Conservation (phyloP, 331 rosid genomes). For the Dryas integrifolia region DNA sequence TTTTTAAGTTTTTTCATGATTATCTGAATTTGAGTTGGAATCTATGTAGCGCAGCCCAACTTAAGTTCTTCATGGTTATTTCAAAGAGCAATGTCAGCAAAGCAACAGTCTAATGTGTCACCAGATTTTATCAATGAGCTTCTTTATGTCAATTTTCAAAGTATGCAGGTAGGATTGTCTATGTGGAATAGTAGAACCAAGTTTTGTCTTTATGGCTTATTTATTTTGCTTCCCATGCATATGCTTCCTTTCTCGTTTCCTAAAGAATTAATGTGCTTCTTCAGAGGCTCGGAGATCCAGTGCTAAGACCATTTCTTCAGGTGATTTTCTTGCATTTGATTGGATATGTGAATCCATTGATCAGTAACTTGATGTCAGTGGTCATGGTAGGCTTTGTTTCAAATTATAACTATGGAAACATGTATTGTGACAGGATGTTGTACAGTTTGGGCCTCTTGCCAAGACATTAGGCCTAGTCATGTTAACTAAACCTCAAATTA, state of each 20-base stretch:
- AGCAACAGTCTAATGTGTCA: slow-evolving; percentile 57
- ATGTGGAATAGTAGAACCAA: neutral
- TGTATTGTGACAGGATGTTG: slow-evolving; percentile 72
- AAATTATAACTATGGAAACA: neutral
- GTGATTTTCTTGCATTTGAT: slow-evolving; percentile 33
- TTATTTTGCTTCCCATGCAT: neutral
- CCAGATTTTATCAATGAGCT: slow-evolving; percentile 84
- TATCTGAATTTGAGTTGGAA: slow-evolving; percentile 24
- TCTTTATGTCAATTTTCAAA: slow-evolving; percentile 64
- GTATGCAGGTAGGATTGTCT: slow-evolving; percentile 66
- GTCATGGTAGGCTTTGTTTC: neutral
- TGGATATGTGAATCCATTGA: slow-evolving; percentile 1
- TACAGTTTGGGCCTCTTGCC: slow-evolving; percentile 87
- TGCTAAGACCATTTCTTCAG: slow-evolving; percentile 89
- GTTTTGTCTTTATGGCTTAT: neutral
- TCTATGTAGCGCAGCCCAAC: slow-evolving; percentile 66
- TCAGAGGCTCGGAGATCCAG: slow-evolving; percentile 94
- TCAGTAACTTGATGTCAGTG: slow-evolving; percentile 9
- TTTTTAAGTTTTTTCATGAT: slow-evolving; percentile 17
- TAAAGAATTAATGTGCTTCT: slow-evolving; percentile 11
- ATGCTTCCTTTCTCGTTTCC: neutral
- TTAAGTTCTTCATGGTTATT: slow-evolving; percentile 95
- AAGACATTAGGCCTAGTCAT: slow-evolving; percentile 85
- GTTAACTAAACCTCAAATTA: slow-evolving; percentile 78
- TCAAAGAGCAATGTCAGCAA: slow-evolving; percentile 99